Evolutionary conservation across 2,329 filamentous ascomycete species (phyloP).

Genomic region (Fusarium veterinarium): DNA sequence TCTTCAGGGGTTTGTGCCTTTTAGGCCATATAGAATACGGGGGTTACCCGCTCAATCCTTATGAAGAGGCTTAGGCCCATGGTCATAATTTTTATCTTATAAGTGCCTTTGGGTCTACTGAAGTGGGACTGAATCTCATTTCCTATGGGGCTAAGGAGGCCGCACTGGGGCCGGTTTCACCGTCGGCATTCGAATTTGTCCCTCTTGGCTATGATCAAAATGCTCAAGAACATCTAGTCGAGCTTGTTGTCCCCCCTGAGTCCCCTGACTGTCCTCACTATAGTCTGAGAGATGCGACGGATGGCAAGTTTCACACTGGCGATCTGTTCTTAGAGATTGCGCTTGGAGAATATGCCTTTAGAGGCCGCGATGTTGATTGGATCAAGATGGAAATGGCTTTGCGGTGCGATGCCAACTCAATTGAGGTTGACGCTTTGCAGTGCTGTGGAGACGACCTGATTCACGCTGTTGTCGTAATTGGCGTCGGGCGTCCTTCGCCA

Average conservation of each 20-base stretch:
- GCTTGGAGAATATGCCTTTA: constrained; percentile 21
- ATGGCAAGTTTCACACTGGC: constrained; percentile 40
- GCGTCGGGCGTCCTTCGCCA: constrained; percentile 27
- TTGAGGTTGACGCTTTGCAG: constrained; percentile 29
- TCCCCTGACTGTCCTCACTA: constrained; percentile 26
- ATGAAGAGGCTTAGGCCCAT: too few relatives aligned
- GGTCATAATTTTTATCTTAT: too few relatives aligned
- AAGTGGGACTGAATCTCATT: too few relatives aligned
- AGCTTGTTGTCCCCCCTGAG: constrained; percentile 15
- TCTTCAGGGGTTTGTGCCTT: too few relatives aligned
- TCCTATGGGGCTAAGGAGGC: neutral
- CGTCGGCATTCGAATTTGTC: neutral
- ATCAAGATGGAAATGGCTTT: constrained; percentile 40
- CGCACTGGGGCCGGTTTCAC: neutral
- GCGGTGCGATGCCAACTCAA: constrained; percentile 33
- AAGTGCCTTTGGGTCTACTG: too few relatives aligned
- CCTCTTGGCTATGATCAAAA: neutral
- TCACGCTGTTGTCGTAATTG: constrained; percentile 21
- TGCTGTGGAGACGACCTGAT: constrained; percentile 30
- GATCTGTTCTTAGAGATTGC: constrained; percentile 38
- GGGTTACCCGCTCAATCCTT: too few relatives aligned
- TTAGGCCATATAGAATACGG: too few relatives aligned
- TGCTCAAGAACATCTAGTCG: neutral
- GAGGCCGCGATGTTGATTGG: constrained; percentile 40
- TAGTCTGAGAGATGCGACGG: neutral